phyloP scores from a whole-genome alignment of 345 rosid genomes.

The Lepidium didymum region DNA sequence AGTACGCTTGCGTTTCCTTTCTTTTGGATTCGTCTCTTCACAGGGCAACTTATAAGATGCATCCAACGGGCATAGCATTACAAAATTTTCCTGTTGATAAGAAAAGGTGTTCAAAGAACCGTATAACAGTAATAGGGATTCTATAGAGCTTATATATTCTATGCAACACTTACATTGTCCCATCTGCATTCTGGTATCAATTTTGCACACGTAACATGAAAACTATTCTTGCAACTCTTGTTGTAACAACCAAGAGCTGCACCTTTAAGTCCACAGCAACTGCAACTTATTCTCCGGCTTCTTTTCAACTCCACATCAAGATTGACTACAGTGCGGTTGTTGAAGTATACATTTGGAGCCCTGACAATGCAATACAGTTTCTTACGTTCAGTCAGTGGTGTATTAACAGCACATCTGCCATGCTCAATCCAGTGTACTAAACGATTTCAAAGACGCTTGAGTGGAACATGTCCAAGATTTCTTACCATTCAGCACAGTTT shows the following conservation, averaged over 20 bases:
- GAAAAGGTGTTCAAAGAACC: neutral
- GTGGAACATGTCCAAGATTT: neutral
- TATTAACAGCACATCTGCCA: neutral
- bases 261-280: constrained; percentile 82
- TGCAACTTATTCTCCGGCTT: constrained; percentile 67
- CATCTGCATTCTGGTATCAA: constrained; percentile 63
- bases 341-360: constrained; percentile 91
- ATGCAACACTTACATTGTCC: constrained; percentile 62
- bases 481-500: constrained; percentile 90
- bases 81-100: constrained; percentile 64
- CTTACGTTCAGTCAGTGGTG: neutral
- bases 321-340: constrained; percentile 56
- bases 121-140: neutral
- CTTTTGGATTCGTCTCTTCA: constrained; percentile 35
- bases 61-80: constrained; percentile 78
- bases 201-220: constrained; percentile 76
- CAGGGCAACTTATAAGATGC: constrained; percentile 59
- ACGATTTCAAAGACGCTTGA: neutral
- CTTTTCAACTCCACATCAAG: constrained; percentile 84
- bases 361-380: constrained; percentile 31
- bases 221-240: constrained; percentile 61
- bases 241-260: constrained; percentile 96
- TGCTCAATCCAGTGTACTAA: neutral
- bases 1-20: constrained; percentile 28
- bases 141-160: neutral